Evolutionary conservation across 371 early-diverging fungal genomes (phyloP), one percentile per base, ranked within the genome.

Genomic region (Umbelopsis sp.): DNA sequence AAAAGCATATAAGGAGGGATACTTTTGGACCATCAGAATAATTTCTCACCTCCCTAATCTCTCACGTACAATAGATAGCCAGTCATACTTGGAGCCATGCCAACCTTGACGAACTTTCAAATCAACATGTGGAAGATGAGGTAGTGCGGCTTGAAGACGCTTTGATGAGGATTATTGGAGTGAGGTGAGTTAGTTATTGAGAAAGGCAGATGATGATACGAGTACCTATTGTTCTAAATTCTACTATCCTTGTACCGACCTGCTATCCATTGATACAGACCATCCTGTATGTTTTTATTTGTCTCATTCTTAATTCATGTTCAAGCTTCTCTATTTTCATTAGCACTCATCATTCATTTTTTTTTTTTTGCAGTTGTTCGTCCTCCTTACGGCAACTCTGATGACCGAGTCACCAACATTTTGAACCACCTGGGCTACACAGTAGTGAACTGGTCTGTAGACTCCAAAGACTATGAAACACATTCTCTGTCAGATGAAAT

Each of bases 41-140:
- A 24, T 4, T 29, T 14, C 35, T n/a, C 18, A 18, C 41, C 37
- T 35, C 35, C 57, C 18, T 37, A 52, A 57, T 57, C 11, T 35
- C 57, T 32, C 35, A 14, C 52, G 18, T 12, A 8, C 24, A 12
- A 29, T 11, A 57, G 68, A 78, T 89, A 73, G 89, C 85, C 1
- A 83, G 83, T 67, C 89, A 89, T 71, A 83, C 87, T 7, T 86
- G 80, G 71, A 72, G 73, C 16, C 92, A 92, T 72, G 66, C 71
- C 46, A 76, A 80, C 65, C 48, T 78, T 18, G 65, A 48, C 22
- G 46, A 45, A 2, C 68, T 80, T 8, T 37, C 50, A 48, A 72
- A 63, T 1, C 48, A 24, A 32, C 66, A 72, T 16, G 65, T 83
- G 32, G 50, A 72, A 20, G 7, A 41, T 1, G 75, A 83, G 38